Base-by-base conservation (phyloP, 768 basidiomycete genomes). In the Gymnopilus junonius region DNA sequence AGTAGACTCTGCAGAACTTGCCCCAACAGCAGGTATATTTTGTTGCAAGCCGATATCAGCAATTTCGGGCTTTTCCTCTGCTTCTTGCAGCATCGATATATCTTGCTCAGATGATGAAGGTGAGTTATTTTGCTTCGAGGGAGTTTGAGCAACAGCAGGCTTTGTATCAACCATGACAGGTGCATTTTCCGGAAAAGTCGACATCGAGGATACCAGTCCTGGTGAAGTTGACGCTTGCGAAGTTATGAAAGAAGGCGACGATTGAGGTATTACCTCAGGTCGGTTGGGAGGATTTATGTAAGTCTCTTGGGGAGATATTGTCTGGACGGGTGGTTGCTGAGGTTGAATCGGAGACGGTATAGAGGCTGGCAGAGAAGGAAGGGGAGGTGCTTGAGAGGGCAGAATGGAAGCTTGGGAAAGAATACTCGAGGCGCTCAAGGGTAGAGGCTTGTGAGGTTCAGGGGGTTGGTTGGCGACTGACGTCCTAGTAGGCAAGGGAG, bases 251-350 rank as follows among this genome's bases (percentile, higher is more conserved):
- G 23, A 12, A 50, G 29, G 8, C 8, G 34, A n/a, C 39, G 58
- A 23, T 43, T 42, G 48, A n/a, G 57, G 31, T 21, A 20, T 20
- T 4, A 25, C 21, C 37, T 58, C 48, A 25, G 53, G 50, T 17
- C 34, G 32, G 4, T 20, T 45, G 12, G 60, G 57, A 3, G 45
- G 59, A 12, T 59, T 55, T n/a, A 64, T 50, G 48, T 66, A 61
- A 12, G 58, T 64, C 50, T 70, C 64, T 8, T 64, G 56, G 15
- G 66, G 69, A 25, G 66, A 56, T 23, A 70, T 61, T 0, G 69
- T 64, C 27, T 51, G 48, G 10, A 42, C 59, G 6, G 48, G 35
- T 12, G 29, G n/a, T 37, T 39, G 32, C 42, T 65, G 55, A 43
- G 45, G 17, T 32, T 21, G 53, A 6, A 48, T n/a, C 8, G 51